These are phyloP conservation scores for Ogataea kodamae DNA, from an alignment of 805 yeast species.

Conservation along the genomic window DNA sequence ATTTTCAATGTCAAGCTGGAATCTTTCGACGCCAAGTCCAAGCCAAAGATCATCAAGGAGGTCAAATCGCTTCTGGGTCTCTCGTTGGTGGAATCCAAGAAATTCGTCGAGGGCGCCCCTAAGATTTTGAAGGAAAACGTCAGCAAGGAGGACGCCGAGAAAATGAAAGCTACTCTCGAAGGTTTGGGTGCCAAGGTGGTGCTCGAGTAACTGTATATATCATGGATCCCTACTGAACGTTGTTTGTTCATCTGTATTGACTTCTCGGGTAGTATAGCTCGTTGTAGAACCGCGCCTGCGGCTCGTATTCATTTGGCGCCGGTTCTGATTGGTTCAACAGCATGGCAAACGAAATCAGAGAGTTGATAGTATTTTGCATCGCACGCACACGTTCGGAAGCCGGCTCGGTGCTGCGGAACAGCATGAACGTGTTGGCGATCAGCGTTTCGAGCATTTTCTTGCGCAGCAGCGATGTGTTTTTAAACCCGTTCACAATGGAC, in stretches of 20 bases:
- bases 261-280: conserved; percentile 6
- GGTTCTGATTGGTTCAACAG: conserved; percentile 13
- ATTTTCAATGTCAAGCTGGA: conserved; percentile 90
- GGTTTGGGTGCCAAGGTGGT: conserved; percentile 91
- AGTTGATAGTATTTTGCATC: conserved; percentile 33
- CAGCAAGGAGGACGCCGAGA: conserved; percentile 95
- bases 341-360: conserved; percentile 34
- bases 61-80: conserved; percentile 88
- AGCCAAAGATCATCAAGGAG: conserved; percentile 97
- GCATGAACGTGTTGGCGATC: conserved; percentile 15
- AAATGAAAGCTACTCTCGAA: conserved; percentile 89
- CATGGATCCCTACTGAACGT: too few species aligned
- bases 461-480: conserved; percentile 11
- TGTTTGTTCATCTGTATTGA: too few species aligned
- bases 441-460: conserved; percentile 14
- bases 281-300: too few species aligned
- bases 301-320: conserved; percentile 16
- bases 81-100: conserved; percentile 94
- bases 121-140: conserved; percentile 92
- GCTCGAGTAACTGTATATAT: conserved; percentile 56
- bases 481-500: conserved; percentile 8
- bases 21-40: conserved; percentile 88
- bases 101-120: conserved; percentile 97
- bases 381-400: conserved; percentile 27
- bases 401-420: conserved; percentile 19